These are phyloP conservation scores for Zarea fungicola DNA, from an alignment of 2,329 filamentous ascomycete species.

Conservation along the genomic window DNA sequence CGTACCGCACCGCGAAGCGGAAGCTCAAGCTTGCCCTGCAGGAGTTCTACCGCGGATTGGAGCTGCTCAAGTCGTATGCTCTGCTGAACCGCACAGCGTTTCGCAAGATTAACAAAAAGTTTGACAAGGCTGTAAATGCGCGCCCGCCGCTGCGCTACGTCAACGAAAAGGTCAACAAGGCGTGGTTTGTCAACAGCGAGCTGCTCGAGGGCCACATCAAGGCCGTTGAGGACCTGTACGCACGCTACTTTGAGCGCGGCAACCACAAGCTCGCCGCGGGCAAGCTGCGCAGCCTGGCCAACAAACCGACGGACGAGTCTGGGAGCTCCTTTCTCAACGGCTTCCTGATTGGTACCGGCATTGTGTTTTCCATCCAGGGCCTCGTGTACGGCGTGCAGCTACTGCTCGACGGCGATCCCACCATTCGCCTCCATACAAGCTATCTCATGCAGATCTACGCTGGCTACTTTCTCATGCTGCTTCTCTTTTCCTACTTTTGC, in stretches of 20 bases:
- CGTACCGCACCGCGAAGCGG: slow-evolving; percentile 81
- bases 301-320: slow-evolving; percentile 51
- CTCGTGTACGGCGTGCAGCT: slow-evolving; percentile 55
- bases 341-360: slow-evolving; percentile 62
- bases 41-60: slow-evolving; percentile 88
- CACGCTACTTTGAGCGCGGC: slow-evolving; percentile 87
- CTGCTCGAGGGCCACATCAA: slow-evolving; percentile 75
- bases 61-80: slow-evolving; percentile 87
- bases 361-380: slow-evolving; percentile 62
- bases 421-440: slow-evolving; percentile 48
- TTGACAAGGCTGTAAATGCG: slow-evolving; percentile 83
- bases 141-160: slow-evolving; percentile 76
- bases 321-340: slow-evolving; percentile 56
- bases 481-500: slow-evolving; percentile 79
- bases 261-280: slow-evolving; percentile 88
- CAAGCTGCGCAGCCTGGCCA: slow-evolving; percentile 72
- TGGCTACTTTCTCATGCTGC: slow-evolving; percentile 81
- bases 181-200: slow-evolving; percentile 89
- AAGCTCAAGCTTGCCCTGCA: slow-evolving; percentile 88
- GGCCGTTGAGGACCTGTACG: slow-evolving; percentile 84
- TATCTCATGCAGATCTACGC: slow-evolving; percentile 86
- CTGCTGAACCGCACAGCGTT: slow-evolving; percentile 89
- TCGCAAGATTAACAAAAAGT: slow-evolving; percentile 98
- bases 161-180: slow-evolving; percentile 83
- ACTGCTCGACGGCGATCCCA: slow-evolving; percentile 42